phyloP scores from a whole-genome alignment of 2,329 filamentous ascomycete genomes.

The Scopulariopsis brevicaulis region DNA sequence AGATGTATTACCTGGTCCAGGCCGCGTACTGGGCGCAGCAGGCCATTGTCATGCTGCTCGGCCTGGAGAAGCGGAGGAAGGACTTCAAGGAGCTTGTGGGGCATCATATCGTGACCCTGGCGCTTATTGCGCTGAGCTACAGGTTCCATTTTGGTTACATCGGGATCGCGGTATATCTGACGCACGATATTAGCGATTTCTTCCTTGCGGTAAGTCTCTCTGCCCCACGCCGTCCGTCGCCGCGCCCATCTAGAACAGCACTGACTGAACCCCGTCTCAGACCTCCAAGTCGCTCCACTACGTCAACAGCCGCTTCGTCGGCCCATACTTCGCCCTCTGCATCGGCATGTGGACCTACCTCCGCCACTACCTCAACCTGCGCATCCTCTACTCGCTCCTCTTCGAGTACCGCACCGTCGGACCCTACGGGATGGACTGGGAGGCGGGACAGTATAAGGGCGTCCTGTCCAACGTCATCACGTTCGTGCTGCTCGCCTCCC shows the following conservation, averaged over 20 bases:
- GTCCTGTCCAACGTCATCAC: conserved; percentile 58
- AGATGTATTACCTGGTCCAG: conserved; percentile 92
- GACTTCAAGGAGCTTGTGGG: conserved; percentile 89
- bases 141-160: conserved; percentile 97
- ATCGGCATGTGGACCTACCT: conserved; percentile 80
- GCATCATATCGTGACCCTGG: conserved; percentile 82
- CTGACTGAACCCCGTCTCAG: conserved; percentile 25
- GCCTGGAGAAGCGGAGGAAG: conserved; percentile 86
- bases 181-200: conserved; percentile 89
- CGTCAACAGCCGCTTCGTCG: conserved; percentile 66
- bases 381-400: conserved; percentile 64
- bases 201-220: conserved; percentile 66
- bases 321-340: conserved; percentile 76
- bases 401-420: conserved; percentile 66
- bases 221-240: neutral
- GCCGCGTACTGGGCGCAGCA: conserved; percentile 95
- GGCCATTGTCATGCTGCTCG: conserved; percentile 74
- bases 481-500: conserved; percentile 46
- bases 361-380: conserved; percentile 74
- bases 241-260: neutral
- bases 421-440: conserved; percentile 68
- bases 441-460: conserved; percentile 67
- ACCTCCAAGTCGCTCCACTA: conserved; percentile 91
- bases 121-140: conserved; percentile 78
- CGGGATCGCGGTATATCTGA: conserved; percentile 85